Percentiles rank a stretch among this genome's conserved stretches.
Conservation (phyloP, 2,329 filamentous ascomycete genomes). For the Laburnicola sp. region DNA sequence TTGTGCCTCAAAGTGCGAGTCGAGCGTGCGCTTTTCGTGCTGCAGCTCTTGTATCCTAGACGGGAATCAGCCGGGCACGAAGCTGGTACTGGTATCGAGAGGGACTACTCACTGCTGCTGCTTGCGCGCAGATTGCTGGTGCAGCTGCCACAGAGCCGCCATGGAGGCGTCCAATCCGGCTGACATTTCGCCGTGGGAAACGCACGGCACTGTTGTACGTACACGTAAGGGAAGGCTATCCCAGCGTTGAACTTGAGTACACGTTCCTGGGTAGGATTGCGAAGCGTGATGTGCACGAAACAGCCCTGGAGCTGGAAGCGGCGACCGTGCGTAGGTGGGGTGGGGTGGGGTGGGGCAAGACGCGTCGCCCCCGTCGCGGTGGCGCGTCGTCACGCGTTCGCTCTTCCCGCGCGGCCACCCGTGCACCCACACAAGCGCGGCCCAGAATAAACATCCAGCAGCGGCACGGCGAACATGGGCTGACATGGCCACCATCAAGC, state of each 20-base stretch:
- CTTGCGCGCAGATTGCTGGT: background rate
- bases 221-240: too few relatives aligned
- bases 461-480: constrained; percentile 46
- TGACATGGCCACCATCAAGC: constrained; percentile 88
- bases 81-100: background rate
- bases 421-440: too few relatives aligned
- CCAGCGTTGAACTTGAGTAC: too few relatives aligned
- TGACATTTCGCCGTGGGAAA: background rate
- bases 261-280: too few relatives aligned
- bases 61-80: background rate
- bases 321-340: too few relatives aligned
- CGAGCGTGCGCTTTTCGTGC: background rate
- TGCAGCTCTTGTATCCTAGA: constrained; percentile 1
- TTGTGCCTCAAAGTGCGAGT: background rate
- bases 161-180: background rate
- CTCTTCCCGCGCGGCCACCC: too few relatives aligned
- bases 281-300: too few relatives aligned
- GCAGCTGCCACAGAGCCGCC: background rate
- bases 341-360: too few relatives aligned
- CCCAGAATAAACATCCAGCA: constrained; percentile 15
- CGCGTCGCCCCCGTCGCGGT: too few relatives aligned
- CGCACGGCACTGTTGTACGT: too few relatives aligned
- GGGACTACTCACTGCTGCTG: constrained; percentile 1
- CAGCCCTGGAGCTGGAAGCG: too few relatives aligned
- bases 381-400: too few relatives aligned